Conservation (phyloP, 768 basidiomycete species). For the Galerina sulciceps region DNA sequence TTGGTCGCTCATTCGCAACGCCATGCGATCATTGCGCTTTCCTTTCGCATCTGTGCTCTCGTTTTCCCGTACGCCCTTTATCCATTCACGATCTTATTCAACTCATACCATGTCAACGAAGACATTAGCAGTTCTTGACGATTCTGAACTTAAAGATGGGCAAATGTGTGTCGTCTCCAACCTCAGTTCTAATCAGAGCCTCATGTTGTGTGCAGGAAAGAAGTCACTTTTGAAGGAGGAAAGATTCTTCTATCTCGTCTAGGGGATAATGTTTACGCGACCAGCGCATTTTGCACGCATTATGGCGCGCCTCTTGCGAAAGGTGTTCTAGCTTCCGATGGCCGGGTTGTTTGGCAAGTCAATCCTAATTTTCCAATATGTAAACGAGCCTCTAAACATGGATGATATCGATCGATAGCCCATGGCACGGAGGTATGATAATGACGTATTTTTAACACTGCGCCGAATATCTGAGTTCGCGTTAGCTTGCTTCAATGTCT, state of each 20-base stretch:
- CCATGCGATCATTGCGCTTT: constrained; percentile 13
- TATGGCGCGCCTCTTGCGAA: constrained; percentile 89
- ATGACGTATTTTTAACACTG: background rate
- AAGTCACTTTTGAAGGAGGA: constrained; percentile 77
- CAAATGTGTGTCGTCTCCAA: constrained; percentile 49
- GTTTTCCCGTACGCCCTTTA: constrained; percentile 3
- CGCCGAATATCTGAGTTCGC: background rate
- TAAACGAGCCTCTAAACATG: background rate
- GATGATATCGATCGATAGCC: constrained; percentile 41
- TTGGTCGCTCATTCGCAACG: constrained; percentile 11
- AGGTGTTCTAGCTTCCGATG: constrained; percentile 79
- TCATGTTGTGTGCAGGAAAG: constrained; percentile 60
- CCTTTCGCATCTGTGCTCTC: constrained; percentile 17
- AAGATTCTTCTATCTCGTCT: constrained; percentile 81
- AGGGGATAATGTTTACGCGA: constrained; percentile 77
- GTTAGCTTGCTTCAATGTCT: constrained; percentile 85
- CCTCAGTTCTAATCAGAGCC: background rate
- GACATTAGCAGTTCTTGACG: constrained; percentile 61
- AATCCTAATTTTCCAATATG: background rate
- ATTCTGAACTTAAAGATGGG: constrained; percentile 64
- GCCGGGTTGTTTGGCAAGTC: constrained; percentile 76
- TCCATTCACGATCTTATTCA: constrained; percentile 7
- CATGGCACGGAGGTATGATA: constrained; percentile 83
- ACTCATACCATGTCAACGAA: constrained; percentile 46
- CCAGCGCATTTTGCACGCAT: constrained; percentile 87